Evolutionary conservation across 352 stramenopile species (phyloP).

Genomic region (Pythium plurisporium): DNA sequence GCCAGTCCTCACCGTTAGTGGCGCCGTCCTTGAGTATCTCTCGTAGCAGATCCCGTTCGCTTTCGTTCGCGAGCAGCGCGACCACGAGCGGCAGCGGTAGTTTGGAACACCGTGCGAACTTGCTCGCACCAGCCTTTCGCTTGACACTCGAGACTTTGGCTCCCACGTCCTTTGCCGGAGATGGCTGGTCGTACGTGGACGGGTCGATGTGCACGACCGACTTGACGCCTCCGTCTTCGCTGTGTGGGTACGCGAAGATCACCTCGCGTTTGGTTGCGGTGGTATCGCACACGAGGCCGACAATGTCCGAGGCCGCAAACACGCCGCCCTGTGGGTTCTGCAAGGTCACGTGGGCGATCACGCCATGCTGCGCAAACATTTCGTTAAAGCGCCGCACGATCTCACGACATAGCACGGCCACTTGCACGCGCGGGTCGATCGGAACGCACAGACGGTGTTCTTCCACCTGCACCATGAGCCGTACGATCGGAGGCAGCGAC

Average conservation of each 20-base stretch:
- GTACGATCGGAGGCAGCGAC: slow-evolving; percentile 36
- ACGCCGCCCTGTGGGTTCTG: slow-evolving; percentile 54
- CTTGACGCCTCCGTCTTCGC: slow-evolving; percentile 10
- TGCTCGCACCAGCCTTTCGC: neutral
- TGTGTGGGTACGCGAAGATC: slow-evolving; percentile 26
- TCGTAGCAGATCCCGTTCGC: slow-evolving; percentile 44
- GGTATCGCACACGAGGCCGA: slow-evolving; percentile 32
- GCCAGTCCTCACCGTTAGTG: slow-evolving; percentile 38
- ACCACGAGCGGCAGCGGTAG: slow-evolving; percentile 52
- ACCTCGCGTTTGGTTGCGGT: slow-evolving; percentile 16
- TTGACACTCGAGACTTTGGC: too few species aligned
- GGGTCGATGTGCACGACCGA: slow-evolving; percentile 21
- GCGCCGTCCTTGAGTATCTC: slow-evolving; percentile 27
- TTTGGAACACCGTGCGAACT: slow-evolving; percentile 36
- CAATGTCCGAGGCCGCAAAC: slow-evolving; percentile 41
- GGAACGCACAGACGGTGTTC: slow-evolving; percentile 50
- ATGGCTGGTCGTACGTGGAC: neutral
- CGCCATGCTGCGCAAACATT: slow-evolving; percentile 28
- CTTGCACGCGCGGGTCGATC: slow-evolving; percentile 44
- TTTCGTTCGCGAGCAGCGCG: slow-evolving; percentile 63
- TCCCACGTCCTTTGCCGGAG: neutral
- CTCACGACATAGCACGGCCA: slow-evolving; percentile 43
- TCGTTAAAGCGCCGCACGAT: slow-evolving; percentile 64
- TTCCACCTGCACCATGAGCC: slow-evolving; percentile 49
- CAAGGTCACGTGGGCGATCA: slow-evolving; percentile 38